Base-by-base conservation (phyloP, 805 yeast species). In the Lachancea dasiensis region DNA sequence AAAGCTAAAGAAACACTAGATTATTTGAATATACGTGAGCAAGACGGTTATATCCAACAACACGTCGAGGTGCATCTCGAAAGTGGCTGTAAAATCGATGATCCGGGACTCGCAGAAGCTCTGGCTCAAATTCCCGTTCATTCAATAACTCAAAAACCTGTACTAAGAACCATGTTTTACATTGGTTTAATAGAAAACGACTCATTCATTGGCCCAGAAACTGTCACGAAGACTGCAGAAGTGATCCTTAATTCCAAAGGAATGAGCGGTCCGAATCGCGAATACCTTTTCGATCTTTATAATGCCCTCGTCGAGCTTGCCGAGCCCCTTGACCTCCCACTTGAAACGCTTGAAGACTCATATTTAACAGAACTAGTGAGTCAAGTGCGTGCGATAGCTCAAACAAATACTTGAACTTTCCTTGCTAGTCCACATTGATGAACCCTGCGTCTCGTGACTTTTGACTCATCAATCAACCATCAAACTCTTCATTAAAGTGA, bases 141-240 rank as follows among this genome's bases (percentile, higher is more conserved):
- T 45, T 48, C 34, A 9, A 29, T 43, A 0, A 45, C 65, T 3
- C 74, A 74, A 5, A 65, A 65, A 35, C 65, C 59, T 23, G 49
- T 63, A 20, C 69, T 81, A 36, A 64, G 63, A 8, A 78, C 92
- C 17, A 62, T 67, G 18, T 86, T 86, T 0, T 89, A 89, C 56
- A 84, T 89, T 15, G 97, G 96, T 0, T 82, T 90, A 1, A 72
- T 79, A 1, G 81, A 75, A 10, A 89, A 87, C 51, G 80, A 69
- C 36, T 85, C 95, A 3, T 90, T 87, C 52, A 68, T 86, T 3
- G 97, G 97, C 0, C 94, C 95, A 1, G 94, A 87, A 54, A 53
- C 55, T 3, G 64, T 81, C 0, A 56, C 58, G 5, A 60, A 57
- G 0, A 78, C 95, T 0, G 95, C 95, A 0, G 47, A 50, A 14